Conservation (phyloP, 805 yeast genomes). For the Schwanniomyces yamadae region DNA sequence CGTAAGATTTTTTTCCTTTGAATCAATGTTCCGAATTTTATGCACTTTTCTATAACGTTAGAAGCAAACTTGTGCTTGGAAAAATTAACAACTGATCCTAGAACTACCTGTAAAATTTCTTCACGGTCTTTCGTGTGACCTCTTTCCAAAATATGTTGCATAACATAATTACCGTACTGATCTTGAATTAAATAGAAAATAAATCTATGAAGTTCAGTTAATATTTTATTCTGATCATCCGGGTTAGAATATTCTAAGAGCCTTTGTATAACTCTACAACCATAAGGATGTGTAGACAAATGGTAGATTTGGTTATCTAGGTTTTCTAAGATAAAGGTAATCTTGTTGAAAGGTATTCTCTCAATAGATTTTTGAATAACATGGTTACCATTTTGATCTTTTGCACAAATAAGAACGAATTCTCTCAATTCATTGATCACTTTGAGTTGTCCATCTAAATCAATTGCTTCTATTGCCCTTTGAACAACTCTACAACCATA, state of each 20-base stretch:
- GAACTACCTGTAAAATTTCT: conserved; percentile 63
- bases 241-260: conserved; percentile 73
- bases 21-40: conserved; percentile 62
- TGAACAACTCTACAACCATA: conserved; percentile 98
- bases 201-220: conserved; percentile 70
- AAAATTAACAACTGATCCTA: conserved; percentile 70
- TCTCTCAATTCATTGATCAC: conserved; percentile 70
- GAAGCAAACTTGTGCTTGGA: conserved; percentile 98
- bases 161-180: conserved; percentile 96
- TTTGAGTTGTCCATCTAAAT: conserved; percentile 59
- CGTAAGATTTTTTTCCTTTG: conserved; percentile 65
- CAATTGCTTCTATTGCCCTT: conserved; percentile 78
- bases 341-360: conserved; percentile 65
- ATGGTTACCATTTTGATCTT: conserved; percentile 97
- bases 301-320: conserved; percentile 73
- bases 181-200: conserved; percentile 82
- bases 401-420: conserved; percentile 57
- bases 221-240: conserved; percentile 63
- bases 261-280: conserved; percentile 95
- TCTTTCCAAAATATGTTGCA: conserved; percentile 89
- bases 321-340: conserved; percentile 71
- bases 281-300: conserved; percentile 92
- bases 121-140: conserved; percentile 65
- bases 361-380: conserved; percentile 96
- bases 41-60: conserved; percentile 94